Base-by-base conservation (phyloP, 2,329 filamentous ascomycete genomes). In the Cercospora canescens region DNA sequence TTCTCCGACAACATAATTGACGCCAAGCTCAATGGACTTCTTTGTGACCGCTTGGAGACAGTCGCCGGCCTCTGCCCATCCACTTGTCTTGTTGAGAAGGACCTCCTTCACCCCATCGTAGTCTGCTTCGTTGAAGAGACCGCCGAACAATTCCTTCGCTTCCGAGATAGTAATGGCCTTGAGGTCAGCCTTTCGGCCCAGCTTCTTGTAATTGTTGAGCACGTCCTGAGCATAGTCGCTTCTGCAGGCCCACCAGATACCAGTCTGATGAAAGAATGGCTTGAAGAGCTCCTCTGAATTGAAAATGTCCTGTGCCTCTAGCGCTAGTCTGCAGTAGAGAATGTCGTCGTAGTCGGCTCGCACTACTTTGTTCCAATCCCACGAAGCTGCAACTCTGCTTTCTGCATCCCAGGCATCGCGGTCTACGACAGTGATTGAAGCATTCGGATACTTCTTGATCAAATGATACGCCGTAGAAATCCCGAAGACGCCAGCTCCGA, bases 341-440 rank as follows among this genome's bases (percentile, higher is more conserved):
- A 86, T 78, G 71, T 89, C 87, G 63, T 86, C 82, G 78, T 91
- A 91, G 76, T 91, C 89, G 56, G 88, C 87, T 64, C 89, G 87
- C 16, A 91, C 83, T 30, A 90, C 88, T 77, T 91, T 91, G 80
- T 90, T 91, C 84, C 88, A 88, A 78, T 92, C 89, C 81, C 87
- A 89, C 0, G 89, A 91, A 0, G 89, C 89, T 34, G 88, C 89
- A 32, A 80, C 74, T 39, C 74, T 73, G 35, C 65, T 71, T 62
- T 78, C 63, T 8, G 72, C 73, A 39, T 76, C 73, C 67, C 70
- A 76, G 64, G 77, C 71, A 63, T 76, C 73, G 28, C 76, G 74
- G 63, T 81, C 80, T 30, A 81, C 75, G 18, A 82, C 72, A 1
- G 79, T 81, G 39, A 82, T 68, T 12, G 75, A 73, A 32, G 79